Base-by-base conservation (phyloP, 495 filamentous ascomycete genomes). In the Aspergillus taichungensis region DNA sequence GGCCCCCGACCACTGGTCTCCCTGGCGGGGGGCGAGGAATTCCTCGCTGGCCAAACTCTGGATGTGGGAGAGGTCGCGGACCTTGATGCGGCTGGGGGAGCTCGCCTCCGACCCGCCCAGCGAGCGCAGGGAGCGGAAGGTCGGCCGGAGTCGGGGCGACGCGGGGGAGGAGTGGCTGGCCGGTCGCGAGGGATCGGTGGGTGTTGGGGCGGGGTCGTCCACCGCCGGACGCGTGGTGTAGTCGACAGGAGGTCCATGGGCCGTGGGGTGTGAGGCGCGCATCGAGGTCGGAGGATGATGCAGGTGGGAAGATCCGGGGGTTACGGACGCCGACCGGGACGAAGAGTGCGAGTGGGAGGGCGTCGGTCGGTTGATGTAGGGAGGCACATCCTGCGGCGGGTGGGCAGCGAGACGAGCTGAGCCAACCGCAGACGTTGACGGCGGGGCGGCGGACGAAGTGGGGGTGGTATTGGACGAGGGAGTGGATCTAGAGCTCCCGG, bases 1-100 rank as follows among this genome's bases (percentile, higher is more conserved):
- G 55, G 83, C 78, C 31, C 76, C 68, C 24, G 73, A 62, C 56
- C 63, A 48, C 53, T 67, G 59, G 46, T 67, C 53, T 52, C 67
- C 57, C 41, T 73, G 62, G 28, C 69, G 66, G 54, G 63, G 73
- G 37, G 67, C 78, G 55, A 83, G 61, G 40, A 82, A 69, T 44
- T 87, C 83, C 42, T 90, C 85, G 37, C 69, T 83, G 33, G 87
- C 88, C 45, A 96, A 85, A 55, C 84, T 88, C 59, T 90, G 87
- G 46, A 96, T 91, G 62, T 96, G 90, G 18, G 81, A 82, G 13
- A 96, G 71, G 62, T 89, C 85, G 48, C 84, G 81, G 30, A 96
- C 84, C 54, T 80, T 83, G 61, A 96, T 87, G 37, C 82, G 82
- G 42, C 73, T 79, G 18, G 86, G 85, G 4, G 85, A 88, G 31